Evolutionary conservation across 148 eudicot genomes (phyloP), one percentile per base, ranked within the genome.

Genomic region (Vaccinium myrtillus): DNA sequence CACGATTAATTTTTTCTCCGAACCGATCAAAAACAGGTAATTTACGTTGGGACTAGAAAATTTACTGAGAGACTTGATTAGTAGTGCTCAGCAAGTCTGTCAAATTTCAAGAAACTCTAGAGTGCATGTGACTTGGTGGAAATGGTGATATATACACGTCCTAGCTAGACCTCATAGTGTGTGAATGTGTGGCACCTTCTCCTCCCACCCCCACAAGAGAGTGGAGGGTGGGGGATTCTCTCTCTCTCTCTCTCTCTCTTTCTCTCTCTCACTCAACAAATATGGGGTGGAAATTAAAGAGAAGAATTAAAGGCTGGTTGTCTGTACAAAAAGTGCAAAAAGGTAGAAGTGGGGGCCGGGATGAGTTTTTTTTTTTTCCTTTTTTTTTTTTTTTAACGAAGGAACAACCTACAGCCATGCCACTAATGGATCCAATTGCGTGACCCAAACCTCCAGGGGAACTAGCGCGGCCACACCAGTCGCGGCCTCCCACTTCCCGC

Each of bases 271-370:
- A 23, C 32, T 11, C 0, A 43, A 5, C 49, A 74, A 11, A 77
- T 36, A 75, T 39, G 48, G 25, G 77, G 77, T 55, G 77, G n/a
- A 27, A 51, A 43, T 43, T 3, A 43, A 75, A 32, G 71, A 83
- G 25, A 75, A 75, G 80, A 36, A 18, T 21, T 39, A 36, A 48
- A 59, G 55, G 48, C 23, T 75, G 85, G 78, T 21, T 56, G 54
- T 32, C 75, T 75, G 46, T 59, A 58, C 73, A 43, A 49, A 55
- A 75, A 75, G 85, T 83, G 85, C 85, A 39, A 58, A 83, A 83
- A 13, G 80, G 23, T 4, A 7, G 73, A 36, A 58, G 61, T 70
- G 77, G 80, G 58, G 55, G 79, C 46, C 46, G 46, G 46, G 39
- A 36, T 36, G 39, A 36, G 39, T 36, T 36, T 36, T 36, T 36